Percentiles rank a stretch among this genome's conserved stretches.
Evolutionary conservation across 2,329 filamentous ascomycete genomes (phyloP).

Genomic region (Fusarium citri): DNA sequence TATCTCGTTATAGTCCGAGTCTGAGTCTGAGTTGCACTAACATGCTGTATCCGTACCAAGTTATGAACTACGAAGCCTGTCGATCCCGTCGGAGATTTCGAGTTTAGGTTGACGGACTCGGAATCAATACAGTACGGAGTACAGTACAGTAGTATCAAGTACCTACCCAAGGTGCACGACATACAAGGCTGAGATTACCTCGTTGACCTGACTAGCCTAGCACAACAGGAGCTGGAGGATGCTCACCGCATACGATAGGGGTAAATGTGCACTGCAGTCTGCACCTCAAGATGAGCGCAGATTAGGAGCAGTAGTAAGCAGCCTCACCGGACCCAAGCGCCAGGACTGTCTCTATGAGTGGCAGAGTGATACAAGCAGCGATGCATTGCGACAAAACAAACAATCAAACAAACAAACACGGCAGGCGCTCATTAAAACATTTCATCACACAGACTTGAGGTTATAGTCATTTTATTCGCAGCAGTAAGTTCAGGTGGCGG

Average conservation of each 20-base stretch:
- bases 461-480: slow-evolving; percentile 14
- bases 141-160: not conserved
- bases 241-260: slow-evolving; percentile 23
- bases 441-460: slow-evolving; percentile 8
- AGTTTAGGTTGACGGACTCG: not conserved
- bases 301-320: not conserved
- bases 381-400: not conserved
- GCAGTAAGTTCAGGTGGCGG: slow-evolving; percentile 34
- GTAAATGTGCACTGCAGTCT: not conserved
- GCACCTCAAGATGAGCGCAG: not conserved
- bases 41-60: not conserved
- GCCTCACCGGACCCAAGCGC: slow-evolving; percentile 20
- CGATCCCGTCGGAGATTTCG: slow-evolving; percentile 35
- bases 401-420: not conserved
- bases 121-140: slow-evolving; percentile 4
- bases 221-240: not conserved
- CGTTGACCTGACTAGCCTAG: not conserved
- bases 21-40: slow-evolving; percentile 28
- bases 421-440: not conserved
- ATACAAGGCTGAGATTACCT: slow-evolving; percentile 27
- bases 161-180: not conserved
- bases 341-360: not conserved
- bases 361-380: not conserved
- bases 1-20: slow-evolving; percentile 11
- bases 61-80: slow-evolving; percentile 1